phyloP scores from a whole-genome alignment of 2,329 filamentous ascomycete genomes.

The Geosmithia flava region DNA sequence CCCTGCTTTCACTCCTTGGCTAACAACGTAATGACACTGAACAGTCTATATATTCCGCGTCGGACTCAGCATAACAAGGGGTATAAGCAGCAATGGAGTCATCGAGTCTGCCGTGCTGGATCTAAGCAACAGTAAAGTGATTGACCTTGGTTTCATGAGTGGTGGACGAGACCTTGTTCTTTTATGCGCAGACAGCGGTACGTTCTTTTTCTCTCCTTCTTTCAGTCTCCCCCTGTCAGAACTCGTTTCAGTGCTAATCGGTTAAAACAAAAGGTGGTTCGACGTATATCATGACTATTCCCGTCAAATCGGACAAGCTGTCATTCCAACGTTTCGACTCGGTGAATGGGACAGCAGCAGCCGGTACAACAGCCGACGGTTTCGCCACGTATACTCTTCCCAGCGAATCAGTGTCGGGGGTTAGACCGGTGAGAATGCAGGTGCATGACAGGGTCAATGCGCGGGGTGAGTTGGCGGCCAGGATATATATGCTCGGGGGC shows the following conservation, averaged over 20 bases:
- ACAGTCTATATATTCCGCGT: conserved; percentile 44
- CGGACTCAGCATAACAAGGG: conserved; percentile 39
- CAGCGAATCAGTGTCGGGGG: conserved; percentile 7
- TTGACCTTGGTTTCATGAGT: conserved; percentile 54
- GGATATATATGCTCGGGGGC: conserved; percentile 36
- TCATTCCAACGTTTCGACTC: conserved; percentile 21
- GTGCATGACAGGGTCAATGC: conserved; percentile 29
- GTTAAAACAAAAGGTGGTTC: too few species aligned
- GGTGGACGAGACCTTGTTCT: conserved; percentile 49
- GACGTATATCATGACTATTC: conserved; percentile 17
- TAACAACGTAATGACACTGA: background rate
- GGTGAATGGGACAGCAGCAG: background rate
- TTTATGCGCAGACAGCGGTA: conserved; percentile 34
- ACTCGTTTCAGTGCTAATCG: background rate
- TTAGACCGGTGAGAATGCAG: conserved; percentile 35
- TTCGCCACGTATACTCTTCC: conserved; percentile 14
- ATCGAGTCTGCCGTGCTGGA: conserved; percentile 26
- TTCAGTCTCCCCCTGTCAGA: background rate
- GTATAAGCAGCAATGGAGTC: conserved; percentile 37
- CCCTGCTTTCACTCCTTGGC: background rate
- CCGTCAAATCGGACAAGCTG: conserved; percentile 21
- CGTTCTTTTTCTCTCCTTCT: background rate
- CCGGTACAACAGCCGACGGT: conserved; percentile 3
- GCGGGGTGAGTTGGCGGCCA: conserved; percentile 32
- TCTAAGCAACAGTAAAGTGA: conserved; percentile 28